These are phyloP conservation scores for Cornus kousa DNA, from an alignment of 148 eudicot species.

Conservation along the genomic window DNA sequence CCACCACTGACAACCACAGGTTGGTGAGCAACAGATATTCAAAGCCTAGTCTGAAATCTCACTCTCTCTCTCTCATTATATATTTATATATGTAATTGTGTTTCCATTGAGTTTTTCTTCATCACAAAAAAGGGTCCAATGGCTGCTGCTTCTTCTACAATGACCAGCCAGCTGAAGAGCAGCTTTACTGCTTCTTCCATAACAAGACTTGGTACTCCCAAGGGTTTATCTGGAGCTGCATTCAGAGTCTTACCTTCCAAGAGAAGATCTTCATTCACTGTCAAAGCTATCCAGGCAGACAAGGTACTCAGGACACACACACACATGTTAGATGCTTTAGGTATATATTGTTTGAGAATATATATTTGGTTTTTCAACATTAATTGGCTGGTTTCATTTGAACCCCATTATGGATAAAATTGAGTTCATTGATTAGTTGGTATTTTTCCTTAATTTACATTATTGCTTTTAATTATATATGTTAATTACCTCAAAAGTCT, in stretches of 20 bases:
- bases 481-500: no score
- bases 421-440: neutral
- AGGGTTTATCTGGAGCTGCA: slow-evolving; percentile 50
- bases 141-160: slow-evolving; percentile 44
- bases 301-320: no score
- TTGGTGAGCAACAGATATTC: slow-evolving; percentile 22
- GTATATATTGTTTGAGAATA: neutral
- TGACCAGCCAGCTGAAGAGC: slow-evolving; percentile 54
- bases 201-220: slow-evolving; percentile 34
- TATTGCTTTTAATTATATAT: no score
- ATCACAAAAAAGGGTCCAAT: no score
- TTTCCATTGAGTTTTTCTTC: neutral
- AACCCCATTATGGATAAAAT: neutral
- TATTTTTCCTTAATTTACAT: no score
- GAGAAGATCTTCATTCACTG: slow-evolving; percentile 36
- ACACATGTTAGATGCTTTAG: no score
- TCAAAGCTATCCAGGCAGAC: slow-evolving; percentile 47
- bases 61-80: neutral
- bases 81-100: neutral
- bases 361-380: no score
- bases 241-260: slow-evolving; percentile 31
- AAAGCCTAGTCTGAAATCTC: slow-evolving; percentile 6
- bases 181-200: slow-evolving; percentile 44
- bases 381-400: no score
- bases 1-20: slow-evolving; percentile 23